Base-by-base conservation (phyloP, 768 basidiomycete genomes). In the Albatrellus ellisii region DNA sequence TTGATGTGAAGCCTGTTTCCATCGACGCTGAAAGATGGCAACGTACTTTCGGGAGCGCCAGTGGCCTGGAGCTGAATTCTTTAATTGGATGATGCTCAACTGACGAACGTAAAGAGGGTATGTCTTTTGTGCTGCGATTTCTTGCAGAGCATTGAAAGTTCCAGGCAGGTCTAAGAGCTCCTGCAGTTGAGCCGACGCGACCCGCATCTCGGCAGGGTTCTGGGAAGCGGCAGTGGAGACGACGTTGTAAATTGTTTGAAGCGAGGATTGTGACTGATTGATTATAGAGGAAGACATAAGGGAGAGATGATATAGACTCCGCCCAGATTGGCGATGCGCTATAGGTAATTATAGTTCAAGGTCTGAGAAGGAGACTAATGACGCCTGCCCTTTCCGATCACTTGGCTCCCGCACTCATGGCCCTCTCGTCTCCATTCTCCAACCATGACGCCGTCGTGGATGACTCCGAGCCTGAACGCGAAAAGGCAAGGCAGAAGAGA, bases 51-150 rank as follows among this genome's bases (percentile, higher is more conserved):
- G 63, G 25, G 78, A 79, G 54, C 72, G 68, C 90, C 90, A 94
- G 53, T 85, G 79, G 37, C 62, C 62, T 3, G 78, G 57, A 2
- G 77, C 79, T 1, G 70, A 68, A 52, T 91, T 92, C 62, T 92
- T 92, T 64, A 91, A 83, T 54, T 89, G 87, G 42, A 92, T 82
- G 48, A 88, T 85, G 20, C 82, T 77, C 56, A 85, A 83, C 50
- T 83, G 73, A 31, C 89, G 75, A 38, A 90, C 70, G 12, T 63
- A 62, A 27, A 81, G 57, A 11, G 83, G 78, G n/a, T 79, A 58
- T 2, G 66, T 58, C 47, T 60, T 63, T 50, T 75, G 69, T 22
- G 74, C 66, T 18, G 84, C 82, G 57, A 89, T 85, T 49, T 78
- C 72, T 50, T 83, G 75, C 36, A 90, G 64, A 15, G 71, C 69